phyloP scores from a whole-genome alignment of 306 rosid genomes.

The Lagenaria siceraria region DNA sequence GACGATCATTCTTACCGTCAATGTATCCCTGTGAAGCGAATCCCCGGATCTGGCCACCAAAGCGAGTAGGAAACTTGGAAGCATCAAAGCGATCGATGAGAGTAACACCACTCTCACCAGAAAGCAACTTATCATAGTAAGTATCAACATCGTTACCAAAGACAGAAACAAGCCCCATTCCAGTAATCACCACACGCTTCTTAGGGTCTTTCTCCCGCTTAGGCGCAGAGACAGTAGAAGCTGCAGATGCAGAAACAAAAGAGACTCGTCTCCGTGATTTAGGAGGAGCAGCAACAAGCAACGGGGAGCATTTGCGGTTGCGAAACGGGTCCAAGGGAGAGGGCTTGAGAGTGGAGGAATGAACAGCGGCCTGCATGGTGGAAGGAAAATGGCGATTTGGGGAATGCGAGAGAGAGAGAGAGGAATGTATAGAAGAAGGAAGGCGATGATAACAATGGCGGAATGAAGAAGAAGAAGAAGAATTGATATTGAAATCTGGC shows the following conservation, averaged over 20 bases:
- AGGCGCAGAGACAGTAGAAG: constrained; percentile 44
- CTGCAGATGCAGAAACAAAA: constrained; percentile 31
- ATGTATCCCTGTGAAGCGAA: constrained; percentile 75
- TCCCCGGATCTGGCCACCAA: constrained; percentile 87
- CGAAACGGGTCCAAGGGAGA: constrained; percentile 28
- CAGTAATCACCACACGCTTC: constrained; percentile 90
- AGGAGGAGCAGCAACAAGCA: constrained; percentile 13
- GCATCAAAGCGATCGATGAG: constrained; percentile 78
- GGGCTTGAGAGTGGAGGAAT: constrained; percentile 37
- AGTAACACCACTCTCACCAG: constrained; percentile 76
- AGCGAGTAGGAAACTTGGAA: constrained; percentile 86
- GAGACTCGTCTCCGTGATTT: constrained; percentile 20
- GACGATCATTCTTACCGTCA: constrained; percentile 87
- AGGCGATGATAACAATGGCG: constrained; percentile 23
- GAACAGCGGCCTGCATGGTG: constrained; percentile 53
- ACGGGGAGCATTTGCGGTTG: not conserved
- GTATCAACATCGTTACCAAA: constrained; percentile 68
- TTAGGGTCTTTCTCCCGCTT: constrained; percentile 80
- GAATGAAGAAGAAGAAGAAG: not conserved
- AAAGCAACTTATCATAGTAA: constrained; percentile 74
- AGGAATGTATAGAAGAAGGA: not conserved
- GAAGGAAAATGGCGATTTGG: not conserved
- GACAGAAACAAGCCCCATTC: constrained; percentile 81
- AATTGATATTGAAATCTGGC: not conserved
- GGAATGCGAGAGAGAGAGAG: not conserved